phyloP scores from a whole-genome alignment of 441 rosid species.

The Metrosideros polymorpha region DNA sequence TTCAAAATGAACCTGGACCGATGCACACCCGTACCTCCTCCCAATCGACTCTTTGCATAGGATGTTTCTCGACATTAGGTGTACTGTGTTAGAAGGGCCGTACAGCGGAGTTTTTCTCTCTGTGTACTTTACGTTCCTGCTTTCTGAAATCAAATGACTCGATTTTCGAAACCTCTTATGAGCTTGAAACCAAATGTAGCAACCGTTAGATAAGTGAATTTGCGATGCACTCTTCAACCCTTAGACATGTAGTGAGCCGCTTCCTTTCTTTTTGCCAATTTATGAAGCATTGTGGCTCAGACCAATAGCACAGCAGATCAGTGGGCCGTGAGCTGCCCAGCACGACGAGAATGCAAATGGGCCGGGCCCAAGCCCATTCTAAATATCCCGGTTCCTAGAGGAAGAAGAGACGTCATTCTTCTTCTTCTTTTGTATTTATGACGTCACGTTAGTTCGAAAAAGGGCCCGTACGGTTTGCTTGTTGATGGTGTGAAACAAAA shows the following conservation, averaged over 20 bases:
- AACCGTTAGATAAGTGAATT: background rate
- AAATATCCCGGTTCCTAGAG: background rate
- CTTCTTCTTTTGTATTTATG: background rate
- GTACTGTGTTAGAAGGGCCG: background rate
- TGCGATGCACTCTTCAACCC: background rate
- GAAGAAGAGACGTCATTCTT: background rate
- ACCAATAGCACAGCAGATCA: background rate
- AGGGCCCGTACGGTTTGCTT: background rate
- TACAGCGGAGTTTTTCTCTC: background rate
- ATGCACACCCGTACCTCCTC: background rate
- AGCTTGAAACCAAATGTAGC: background rate
- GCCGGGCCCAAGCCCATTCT: background rate
- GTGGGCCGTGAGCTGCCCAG: background rate
- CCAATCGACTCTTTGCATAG: background rate
- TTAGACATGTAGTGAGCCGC: background rate
- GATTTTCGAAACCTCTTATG: background rate
- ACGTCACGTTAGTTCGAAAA: background rate
- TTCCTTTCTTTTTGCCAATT: background rate
- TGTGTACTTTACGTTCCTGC: background rate
- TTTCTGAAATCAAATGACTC: background rate
- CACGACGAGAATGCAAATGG: background rate
- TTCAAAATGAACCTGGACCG: rapidly evolving
- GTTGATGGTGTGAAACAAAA: background rate
- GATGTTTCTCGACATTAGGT: background rate
- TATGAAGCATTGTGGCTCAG: background rate